Percentiles rank a stretch among this genome's conserved stretches.
Evolutionary conservation across 805 yeast species (phyloP).

Genomic region (Maudiozyma saulgeensis): DNA sequence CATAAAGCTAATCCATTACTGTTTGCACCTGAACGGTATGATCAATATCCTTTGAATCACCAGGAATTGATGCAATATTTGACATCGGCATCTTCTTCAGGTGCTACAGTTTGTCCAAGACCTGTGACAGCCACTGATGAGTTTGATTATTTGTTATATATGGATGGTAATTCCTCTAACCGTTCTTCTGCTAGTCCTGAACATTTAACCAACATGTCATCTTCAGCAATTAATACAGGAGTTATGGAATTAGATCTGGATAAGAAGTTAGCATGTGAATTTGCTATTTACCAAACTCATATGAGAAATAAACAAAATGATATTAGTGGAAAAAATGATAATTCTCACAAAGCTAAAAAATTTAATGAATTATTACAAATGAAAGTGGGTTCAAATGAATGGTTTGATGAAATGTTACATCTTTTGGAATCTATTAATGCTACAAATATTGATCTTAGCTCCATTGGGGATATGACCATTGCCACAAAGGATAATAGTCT

Average conservation of each 20-base stretch:
- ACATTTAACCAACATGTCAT: not conserved
- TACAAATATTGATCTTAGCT: slow-evolving; percentile 10
- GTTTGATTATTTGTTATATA: slow-evolving; percentile 19
- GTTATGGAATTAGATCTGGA: slow-evolving; percentile 17
- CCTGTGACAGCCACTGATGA: slow-evolving; percentile 19
- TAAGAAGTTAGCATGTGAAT: slow-evolving; percentile 23
- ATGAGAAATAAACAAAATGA: not conserved
- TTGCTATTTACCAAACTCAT: slow-evolving; percentile 20
- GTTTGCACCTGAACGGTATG: slow-evolving; percentile 16
- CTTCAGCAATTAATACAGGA: not conserved
- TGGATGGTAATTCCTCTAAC: slow-evolving; percentile 1
- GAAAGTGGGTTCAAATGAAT: slow-evolving; percentile 9
- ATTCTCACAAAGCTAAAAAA: not conserved
- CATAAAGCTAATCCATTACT: slow-evolving; percentile 22
- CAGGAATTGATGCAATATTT: slow-evolving; percentile 21
- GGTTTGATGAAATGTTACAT: slow-evolving; percentile 15
- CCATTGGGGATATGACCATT: not conserved
- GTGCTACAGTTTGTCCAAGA: slow-evolving; percentile 6
- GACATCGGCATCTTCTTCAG: slow-evolving; percentile 7
- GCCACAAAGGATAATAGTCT: not conserved
- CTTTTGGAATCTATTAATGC: slow-evolving; percentile 16
- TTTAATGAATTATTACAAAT: slow-evolving; percentile 9
- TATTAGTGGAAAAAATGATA: not conserved
- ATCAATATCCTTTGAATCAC: slow-evolving; percentile 23
- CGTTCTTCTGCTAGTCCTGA: not conserved